Conservation (phyloP, 345 rosid genomes). For the Anacardium occidentale region DNA sequence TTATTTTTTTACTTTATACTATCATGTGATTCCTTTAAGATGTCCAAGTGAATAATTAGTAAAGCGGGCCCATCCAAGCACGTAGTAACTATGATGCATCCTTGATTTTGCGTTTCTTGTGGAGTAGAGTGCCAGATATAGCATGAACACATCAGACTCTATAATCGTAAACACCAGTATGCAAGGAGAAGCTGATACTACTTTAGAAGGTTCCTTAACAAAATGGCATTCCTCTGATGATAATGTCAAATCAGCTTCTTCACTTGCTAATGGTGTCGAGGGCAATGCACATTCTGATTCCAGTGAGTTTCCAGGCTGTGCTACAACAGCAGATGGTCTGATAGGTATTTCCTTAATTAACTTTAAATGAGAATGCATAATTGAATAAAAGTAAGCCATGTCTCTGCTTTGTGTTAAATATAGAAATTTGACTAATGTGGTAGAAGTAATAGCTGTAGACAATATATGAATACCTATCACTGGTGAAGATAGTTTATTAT, state of each 20-base stretch:
- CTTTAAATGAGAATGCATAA: background rate
- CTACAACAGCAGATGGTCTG: background rate
- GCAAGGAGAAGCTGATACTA: background rate
- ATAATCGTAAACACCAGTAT: background rate
- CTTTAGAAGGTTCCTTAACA: slow-evolving; percentile 5
- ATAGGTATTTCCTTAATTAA: slow-evolving; percentile 11
- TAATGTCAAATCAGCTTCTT: slow-evolving; percentile 8
- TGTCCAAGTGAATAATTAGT: too few relatives aligned
- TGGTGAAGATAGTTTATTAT: background rate
- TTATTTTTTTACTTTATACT: background rate
- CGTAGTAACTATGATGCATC: background rate
- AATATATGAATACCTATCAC: background rate
- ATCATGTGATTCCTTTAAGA: background rate
- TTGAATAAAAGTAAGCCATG: background rate
- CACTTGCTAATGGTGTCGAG: background rate
- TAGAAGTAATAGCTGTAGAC: background rate
- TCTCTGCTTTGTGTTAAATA: background rate
- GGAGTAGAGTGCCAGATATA: slow-evolving; percentile 10
- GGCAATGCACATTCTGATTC: background rate
- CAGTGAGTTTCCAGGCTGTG: slow-evolving; percentile 6
- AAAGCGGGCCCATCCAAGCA: background rate
- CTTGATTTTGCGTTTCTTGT: slow-evolving; percentile 5
- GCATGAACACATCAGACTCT: background rate
- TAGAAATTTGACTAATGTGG: background rate
- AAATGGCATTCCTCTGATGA: background rate